Evolutionary conservation across 768 basidiomycete species (phyloP), one percentile per base, ranked within the genome.

Genomic region (Neoboletus magnificus): DNA sequence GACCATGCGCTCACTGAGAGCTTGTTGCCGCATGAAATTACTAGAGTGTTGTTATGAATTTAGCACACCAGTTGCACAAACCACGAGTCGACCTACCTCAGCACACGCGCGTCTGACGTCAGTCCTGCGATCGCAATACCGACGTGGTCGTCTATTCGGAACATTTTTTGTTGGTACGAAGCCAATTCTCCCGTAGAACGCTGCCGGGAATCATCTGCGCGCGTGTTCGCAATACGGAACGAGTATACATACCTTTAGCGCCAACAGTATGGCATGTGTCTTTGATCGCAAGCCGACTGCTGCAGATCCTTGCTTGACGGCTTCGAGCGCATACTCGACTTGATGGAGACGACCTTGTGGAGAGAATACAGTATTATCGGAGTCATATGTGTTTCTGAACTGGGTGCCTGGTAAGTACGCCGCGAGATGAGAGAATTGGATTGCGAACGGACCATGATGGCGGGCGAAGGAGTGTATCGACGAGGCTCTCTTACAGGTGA

Each of bases 151-250:
- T 99, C 97, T 85, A 99, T 96, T 67, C 94, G 83, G 74, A 96
- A 97, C 88, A 98, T 91, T 82, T 99, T 98, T 78, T 98, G 95
- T 71, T 99, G 97, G 80, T 98, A 98, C n/a, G 92, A 93, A 16
- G 97, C 95, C 50, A 99, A 82, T 72, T 98, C 96, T 57, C 97
- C 97, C 15, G 93, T 95, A 29, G 97, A 98, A 73, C 96, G 84
- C 97, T 99, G 48, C n/a, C 42, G 16, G 40, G 20, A 18, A 40
- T 57, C 36, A 33, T 61, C 45, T 64, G 40, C 16, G 20, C 40
- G 53, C 42, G 47, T 22, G 23, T 36, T 42, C 5, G 12, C 23
- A 13, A 36, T 45, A 25, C 7, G 33, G 44, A 12, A 35, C 23
- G 29, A 3, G 30, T 22, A 32, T 10, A 69, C 79, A 52, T 48